phyloP scores from a whole-genome alignment of 805 yeast genomes.

The Candida boleticola region DNA sequence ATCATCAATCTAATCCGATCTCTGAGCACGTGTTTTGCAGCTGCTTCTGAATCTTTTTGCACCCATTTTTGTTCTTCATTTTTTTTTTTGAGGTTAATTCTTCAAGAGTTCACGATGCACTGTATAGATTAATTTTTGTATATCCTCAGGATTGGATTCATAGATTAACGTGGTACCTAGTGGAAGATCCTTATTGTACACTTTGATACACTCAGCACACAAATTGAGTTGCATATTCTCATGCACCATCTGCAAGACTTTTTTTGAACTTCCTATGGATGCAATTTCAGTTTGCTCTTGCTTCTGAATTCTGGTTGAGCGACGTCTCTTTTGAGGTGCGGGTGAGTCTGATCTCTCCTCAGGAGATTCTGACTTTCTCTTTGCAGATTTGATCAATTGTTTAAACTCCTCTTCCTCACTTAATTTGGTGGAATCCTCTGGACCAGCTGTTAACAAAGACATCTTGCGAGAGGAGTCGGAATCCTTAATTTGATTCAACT shows the following conservation, averaged over 20 bases:
- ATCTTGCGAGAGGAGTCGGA: not conserved
- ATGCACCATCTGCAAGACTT: conserved; percentile 1
- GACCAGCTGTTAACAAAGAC: not conserved
- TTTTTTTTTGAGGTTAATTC: not conserved
- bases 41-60: no score
- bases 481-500: not conserved
- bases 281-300: conserved; percentile 2
- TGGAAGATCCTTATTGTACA: conserved; percentile 4
- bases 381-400: conserved; percentile 1
- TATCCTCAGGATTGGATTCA: conserved; percentile 3
- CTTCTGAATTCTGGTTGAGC: conserved; percentile 7
- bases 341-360: no score
- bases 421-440: not conserved
- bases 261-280: conserved; percentile 3
- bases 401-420: conserved; percentile 6
- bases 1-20: no score
- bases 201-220: conserved; percentile 4
- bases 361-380: not conserved
- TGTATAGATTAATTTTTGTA: not conserved
- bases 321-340: conserved; percentile 2
- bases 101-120: not conserved
- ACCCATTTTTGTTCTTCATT: not conserved
- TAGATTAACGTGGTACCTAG: not conserved
- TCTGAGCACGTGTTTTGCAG: no score
- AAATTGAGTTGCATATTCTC: conserved; percentile 4